Evolutionary conservation across 768 basidiomycete genomes (phyloP).

Genomic region (Serpula lacrymans): DNA sequence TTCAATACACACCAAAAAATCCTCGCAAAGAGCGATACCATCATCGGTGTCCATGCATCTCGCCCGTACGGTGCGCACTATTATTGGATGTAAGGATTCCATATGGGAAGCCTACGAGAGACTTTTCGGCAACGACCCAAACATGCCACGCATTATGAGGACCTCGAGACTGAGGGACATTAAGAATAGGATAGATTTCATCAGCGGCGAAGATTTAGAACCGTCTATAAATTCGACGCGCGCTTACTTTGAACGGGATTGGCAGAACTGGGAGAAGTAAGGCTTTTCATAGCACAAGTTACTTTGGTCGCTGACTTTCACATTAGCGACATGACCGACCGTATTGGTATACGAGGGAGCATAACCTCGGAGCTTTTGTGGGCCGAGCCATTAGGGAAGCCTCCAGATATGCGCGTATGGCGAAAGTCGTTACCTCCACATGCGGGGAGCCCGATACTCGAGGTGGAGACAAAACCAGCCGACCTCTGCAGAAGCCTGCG

Average conservation of each 20-base stretch:
- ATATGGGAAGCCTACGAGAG: slow-evolving; percentile 63
- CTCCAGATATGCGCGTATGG: slow-evolving; percentile 54
- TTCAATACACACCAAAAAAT: slow-evolving; percentile 10
- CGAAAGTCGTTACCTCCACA: slow-evolving; percentile 27
- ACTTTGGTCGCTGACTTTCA: slow-evolving; percentile 1
- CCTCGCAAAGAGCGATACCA: slow-evolving; percentile 30
- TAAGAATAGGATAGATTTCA: slow-evolving; percentile 9
- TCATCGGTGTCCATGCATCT: slow-evolving; percentile 65
- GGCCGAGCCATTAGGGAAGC: slow-evolving; percentile 45
- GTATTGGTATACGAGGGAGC: slow-evolving; percentile 55
- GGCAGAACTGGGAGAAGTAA: slow-evolving; percentile 70
- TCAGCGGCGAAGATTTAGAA: too few species aligned
- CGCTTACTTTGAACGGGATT: slow-evolving; percentile 63
- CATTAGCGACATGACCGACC: slow-evolving; percentile 71
- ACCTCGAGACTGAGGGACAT: slow-evolving; percentile 30
- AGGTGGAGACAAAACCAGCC: slow-evolving; percentile 32
- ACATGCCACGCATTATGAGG: slow-evolving; percentile 35
- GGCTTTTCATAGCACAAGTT: slow-evolving; percentile 19
- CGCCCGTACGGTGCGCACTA: slow-evolving; percentile 51
- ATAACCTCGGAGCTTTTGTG: slow-evolving; percentile 48
- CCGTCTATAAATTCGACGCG: slow-evolving; percentile 35
- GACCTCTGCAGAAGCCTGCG: slow-evolving; percentile 42
- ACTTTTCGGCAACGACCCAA: slow-evolving; percentile 37
- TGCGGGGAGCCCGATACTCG: slow-evolving; percentile 11
- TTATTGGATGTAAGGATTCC: slow-evolving; percentile 64